Conservation (phyloP, 441 rosid genomes). For the Pelargonium australe region DNA sequence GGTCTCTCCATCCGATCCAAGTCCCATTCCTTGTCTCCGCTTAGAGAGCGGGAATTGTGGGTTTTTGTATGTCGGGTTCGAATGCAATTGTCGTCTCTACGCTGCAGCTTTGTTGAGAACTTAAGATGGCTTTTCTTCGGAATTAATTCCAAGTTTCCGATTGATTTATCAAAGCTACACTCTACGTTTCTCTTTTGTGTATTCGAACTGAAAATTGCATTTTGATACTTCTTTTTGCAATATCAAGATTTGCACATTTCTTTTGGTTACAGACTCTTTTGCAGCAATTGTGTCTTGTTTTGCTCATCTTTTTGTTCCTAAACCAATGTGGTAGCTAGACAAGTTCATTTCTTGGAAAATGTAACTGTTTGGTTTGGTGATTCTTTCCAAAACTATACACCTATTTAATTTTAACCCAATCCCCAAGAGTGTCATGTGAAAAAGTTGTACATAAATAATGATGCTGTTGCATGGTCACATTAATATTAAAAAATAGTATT, state of each 20-base stretch:
- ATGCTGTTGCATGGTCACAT: neutral
- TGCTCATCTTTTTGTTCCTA: neutral
- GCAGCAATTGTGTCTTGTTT: neutral
- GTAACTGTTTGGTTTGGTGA: too few species aligned
- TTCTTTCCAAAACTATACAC: too few species aligned
- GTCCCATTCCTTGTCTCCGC: too few species aligned
- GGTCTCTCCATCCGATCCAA: too few species aligned
- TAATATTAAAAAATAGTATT: neutral
- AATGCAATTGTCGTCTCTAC: too few species aligned
- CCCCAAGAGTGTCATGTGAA: too few species aligned
- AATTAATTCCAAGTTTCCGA: neutral
- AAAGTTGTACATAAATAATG: neutral
- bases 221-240: constrained; percentile 1
- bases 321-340: too few species aligned
- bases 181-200: neutral
- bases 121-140: neutral
- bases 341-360: too few species aligned
- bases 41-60: too few species aligned
- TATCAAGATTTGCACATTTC: neutral
- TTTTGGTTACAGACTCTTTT: neutral
- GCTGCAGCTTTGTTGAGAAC: too few species aligned
- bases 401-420: too few species aligned
- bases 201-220: neutral
- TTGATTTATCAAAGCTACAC: neutral
- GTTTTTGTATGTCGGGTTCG: too few species aligned